phyloP scores from a whole-genome alignment of 2,329 filamentous ascomycete species.

The Alternaria arbusti region DNA sequence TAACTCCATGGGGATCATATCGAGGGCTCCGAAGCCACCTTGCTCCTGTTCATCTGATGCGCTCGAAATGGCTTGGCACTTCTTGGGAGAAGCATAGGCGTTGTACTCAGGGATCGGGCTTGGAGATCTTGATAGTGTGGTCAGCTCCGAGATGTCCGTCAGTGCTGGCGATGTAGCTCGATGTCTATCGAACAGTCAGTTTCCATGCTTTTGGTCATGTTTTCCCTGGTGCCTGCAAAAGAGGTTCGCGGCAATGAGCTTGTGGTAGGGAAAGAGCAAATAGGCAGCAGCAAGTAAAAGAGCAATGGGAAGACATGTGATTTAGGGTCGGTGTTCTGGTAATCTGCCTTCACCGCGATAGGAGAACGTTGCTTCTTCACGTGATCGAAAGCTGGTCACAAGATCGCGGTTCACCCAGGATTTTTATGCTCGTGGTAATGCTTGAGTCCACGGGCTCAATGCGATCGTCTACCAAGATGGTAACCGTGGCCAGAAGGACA shows the following conservation, averaged over 20 bases:
- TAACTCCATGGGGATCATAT: slow-evolving; percentile 14
- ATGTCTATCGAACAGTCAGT: background rate
- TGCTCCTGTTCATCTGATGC: background rate
- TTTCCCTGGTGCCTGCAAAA: background rate
- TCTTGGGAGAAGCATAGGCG: background rate
- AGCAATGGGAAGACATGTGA: background rate
- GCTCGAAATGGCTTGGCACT: background rate
- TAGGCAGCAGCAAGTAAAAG: background rate
- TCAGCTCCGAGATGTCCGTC: background rate
- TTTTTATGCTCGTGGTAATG: background rate
- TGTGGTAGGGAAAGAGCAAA: background rate
- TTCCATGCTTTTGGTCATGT: background rate
- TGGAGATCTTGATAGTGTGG: background rate
- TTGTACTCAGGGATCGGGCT: background rate
- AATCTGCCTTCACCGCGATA: background rate
- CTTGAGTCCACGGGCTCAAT: background rate
- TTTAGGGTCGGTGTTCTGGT: background rate
- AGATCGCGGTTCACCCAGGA: background rate
- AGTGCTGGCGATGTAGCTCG: background rate
- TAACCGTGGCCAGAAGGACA: background rate
- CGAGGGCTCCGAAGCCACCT: slow-evolving; percentile 13
- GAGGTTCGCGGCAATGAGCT: background rate
- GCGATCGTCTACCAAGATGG: background rate
- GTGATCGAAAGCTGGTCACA: background rate
- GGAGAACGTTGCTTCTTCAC: background rate